Conservation (phyloP, 2,329 filamentous ascomycete species). For the Fusarium coicis region DNA sequence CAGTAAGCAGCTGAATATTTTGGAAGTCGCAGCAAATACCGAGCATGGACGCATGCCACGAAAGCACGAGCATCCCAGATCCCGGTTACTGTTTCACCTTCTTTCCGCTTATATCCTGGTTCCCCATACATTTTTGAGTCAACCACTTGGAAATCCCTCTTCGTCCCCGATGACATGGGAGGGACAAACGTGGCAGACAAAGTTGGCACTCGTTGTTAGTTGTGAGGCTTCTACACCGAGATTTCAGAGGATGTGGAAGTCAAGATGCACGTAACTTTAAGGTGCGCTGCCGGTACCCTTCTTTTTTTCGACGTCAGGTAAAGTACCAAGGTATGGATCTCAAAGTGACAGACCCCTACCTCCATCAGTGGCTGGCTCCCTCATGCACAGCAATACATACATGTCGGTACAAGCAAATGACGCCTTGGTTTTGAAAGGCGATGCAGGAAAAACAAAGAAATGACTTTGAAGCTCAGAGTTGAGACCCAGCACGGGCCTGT, state of each 20-base stretch:
- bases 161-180: slow-evolving; percentile 8
- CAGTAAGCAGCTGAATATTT: slow-evolving; percentile 24
- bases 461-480: background rate
- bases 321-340: background rate
- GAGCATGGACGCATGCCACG: slow-evolving; percentile 23
- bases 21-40: slow-evolving; percentile 12
- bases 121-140: slow-evolving; percentile 8
- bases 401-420: slow-evolving; percentile 26
- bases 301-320: background rate
- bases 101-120: slow-evolving; percentile 10
- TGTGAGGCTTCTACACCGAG: background rate
- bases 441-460: slow-evolving; percentile 1
- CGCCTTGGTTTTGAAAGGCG: background rate
- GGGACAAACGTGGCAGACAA: slow-evolving; percentile 19
- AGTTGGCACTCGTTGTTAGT: background rate
- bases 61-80: slow-evolving; percentile 16
- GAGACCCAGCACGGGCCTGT: slow-evolving; percentile 9
- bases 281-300: background rate
- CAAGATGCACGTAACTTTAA: background rate
- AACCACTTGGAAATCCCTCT: background rate
- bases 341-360: background rate
- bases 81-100: slow-evolving; percentile 32
- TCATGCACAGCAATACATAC: slow-evolving; percentile 18
- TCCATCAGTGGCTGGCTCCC: slow-evolving; percentile 1
- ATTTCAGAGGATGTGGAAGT: background rate